Conservation (phyloP, 768 basidiomycete genomes). For the Hebeloma cylindrosporum region DNA sequence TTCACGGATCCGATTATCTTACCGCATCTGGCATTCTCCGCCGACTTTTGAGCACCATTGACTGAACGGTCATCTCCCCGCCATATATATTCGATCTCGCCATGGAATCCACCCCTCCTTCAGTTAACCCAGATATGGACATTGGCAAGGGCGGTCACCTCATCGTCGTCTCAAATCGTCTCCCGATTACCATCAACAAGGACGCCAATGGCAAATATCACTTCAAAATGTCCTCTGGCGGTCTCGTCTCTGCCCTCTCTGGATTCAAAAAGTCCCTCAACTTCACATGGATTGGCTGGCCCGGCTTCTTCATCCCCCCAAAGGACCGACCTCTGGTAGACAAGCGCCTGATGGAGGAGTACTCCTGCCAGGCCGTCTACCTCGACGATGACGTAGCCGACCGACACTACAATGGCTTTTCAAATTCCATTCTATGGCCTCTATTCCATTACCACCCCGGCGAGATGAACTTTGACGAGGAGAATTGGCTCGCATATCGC, state of each 20-base stretch:
- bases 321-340: constrained; percentile 92
- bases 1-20: constrained; percentile 27
- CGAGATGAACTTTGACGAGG: constrained; percentile 99
- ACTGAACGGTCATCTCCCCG: constrained; percentile 18
- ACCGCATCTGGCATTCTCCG: constrained; percentile 34
- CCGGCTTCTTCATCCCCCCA: constrained; percentile 88
- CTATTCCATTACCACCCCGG: constrained; percentile 99
- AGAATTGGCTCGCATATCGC: constrained; percentile 96
- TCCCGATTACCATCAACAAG: constrained; percentile 94
- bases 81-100: constrained; percentile 25
- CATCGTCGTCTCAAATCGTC: constrained; percentile 94
- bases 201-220: constrained; percentile 92
- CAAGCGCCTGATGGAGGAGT: constrained; percentile 90
- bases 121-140: constrained; percentile 42
- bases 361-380: constrained; percentile 96
- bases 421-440: constrained; percentile 99
- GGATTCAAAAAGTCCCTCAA: constrained; percentile 98
- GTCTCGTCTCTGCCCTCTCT: constrained; percentile 93
- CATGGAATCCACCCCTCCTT: constrained; percentile 29
- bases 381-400: constrained; percentile 99
- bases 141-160: constrained; percentile 62
- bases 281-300: constrained; percentile 98
- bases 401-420: constrained; percentile 97
- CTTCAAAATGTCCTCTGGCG: constrained; percentile 99
- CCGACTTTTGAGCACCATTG: constrained; percentile 26